Evolutionary conservation across 2,329 filamentous ascomycete species (phyloP), one percentile per base, ranked within the genome.

Genomic region (Zymoseptoria passerinii): DNA sequence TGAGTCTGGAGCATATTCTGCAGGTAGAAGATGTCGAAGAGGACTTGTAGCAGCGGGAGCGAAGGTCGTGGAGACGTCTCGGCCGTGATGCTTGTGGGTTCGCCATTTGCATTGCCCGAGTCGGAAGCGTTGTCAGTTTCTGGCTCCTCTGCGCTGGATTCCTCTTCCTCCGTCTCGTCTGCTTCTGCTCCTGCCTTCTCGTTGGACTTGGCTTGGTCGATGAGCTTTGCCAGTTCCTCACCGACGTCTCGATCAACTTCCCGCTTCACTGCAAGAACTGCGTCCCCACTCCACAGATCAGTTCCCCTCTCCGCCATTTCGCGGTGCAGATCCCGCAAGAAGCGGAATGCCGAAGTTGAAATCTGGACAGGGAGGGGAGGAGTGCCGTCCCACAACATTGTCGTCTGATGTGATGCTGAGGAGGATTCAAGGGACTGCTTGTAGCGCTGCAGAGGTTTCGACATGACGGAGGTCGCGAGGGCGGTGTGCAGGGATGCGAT

Each of bases 271-370:
- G 77, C 76, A 0, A 67, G 66, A 1, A 92, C 81, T 0, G 89
- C 88, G 1, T 79, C 77, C 2, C 83, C 80, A 55, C 86, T 91
- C 92, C 92, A 97, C 2, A 96, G 73, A 70, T 96, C 92, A 51
- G 82, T 77, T 0, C 92, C 92, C 2, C 81, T 77, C 10, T 80
- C 76, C 3, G 81, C 81, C 90, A 96, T 95, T 4, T 80, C 77
- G 52, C 76, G 75, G 4, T 83, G 82, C 28, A 95, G 69, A 50
- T 78, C 78, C 23, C 84, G 83, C 53, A 96, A 68, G 56, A 95
- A 85, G 60, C 81, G 82, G 69, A 95, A 95, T 0, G 84, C 77
- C 19, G 80, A 79, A 0, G 89, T 85, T 0, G 90, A 92, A 0
- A 90, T 90, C 67, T 94, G 89, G 5, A 84, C 80, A 0, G 92